phyloP scores from a whole-genome alignment of 2,329 filamentous ascomycete species.

The Lachnellula hyalina region DNA sequence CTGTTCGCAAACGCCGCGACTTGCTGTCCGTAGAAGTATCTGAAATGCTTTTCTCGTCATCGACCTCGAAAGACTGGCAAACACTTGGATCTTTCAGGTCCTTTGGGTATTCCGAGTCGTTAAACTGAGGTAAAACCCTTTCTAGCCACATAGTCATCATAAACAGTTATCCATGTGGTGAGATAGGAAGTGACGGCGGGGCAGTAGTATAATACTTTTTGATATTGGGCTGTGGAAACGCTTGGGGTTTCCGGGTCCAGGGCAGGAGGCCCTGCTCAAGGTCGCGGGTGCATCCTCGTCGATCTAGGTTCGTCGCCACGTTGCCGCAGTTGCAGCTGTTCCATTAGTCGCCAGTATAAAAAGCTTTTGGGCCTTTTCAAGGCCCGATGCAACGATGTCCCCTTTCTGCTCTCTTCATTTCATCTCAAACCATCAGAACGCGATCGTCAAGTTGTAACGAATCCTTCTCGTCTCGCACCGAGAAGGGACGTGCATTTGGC shows the following conservation, averaged over 20 bases:
- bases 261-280: background rate
- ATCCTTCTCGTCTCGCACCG: slow-evolving; percentile 5
- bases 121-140: slow-evolving; percentile 4
- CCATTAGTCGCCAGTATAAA: background rate
- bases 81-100: background rate
- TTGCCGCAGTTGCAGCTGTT: background rate
- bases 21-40: background rate
- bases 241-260: slow-evolving; percentile 5
- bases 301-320: background rate
- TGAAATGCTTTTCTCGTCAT: background rate
- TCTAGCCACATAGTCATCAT: slow-evolving; percentile 3
- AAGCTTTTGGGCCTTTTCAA: background rate
- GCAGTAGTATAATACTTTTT: slow-evolving; percentile 3
- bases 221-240: slow-evolving; percentile 4
- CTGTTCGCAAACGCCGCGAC: background rate
- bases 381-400: background rate
- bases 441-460: slow-evolving; percentile 10
- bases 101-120: slow-evolving; percentile 3
- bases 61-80: background rate
- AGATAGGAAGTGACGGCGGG: background rate
- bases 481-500: background rate
- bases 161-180: slow-evolving; percentile 1
- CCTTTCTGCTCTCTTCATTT: background rate
- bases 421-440: slow-evolving; percentile 7
- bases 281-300: background rate